phyloP scores from a whole-genome alignment of 2,329 filamentous ascomycete genomes.

The Cercospora sp. region DNA sequence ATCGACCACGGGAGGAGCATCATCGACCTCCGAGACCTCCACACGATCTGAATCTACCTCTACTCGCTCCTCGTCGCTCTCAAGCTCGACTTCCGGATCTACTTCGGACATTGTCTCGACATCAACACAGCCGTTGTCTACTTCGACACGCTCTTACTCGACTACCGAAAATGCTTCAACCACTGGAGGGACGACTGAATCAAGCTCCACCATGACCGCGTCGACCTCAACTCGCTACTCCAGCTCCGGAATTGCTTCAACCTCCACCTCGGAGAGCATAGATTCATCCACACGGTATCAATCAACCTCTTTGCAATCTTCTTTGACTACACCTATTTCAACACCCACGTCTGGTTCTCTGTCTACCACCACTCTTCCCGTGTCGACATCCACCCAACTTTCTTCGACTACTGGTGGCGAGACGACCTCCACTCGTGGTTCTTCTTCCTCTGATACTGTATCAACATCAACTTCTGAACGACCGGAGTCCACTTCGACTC shows the following conservation, averaged over 20 bases:
- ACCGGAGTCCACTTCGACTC: neutral
- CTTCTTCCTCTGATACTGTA: neutral
- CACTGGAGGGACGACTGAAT: neutral
- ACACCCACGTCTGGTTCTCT: neutral
- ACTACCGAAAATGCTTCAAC: neutral
- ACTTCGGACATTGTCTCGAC: neutral
- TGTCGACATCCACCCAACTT: neutral
- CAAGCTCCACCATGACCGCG: neutral
- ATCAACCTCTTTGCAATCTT: neutral
- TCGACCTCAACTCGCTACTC: neutral
- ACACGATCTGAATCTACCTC: neutral
- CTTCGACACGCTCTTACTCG: neutral
- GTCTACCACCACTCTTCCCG: neutral
- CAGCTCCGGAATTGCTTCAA: neutral
- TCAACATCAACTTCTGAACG: neutral
- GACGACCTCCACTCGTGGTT: neutral
- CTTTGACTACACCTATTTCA: neutral
- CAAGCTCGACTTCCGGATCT: neutral
- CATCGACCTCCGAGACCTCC: neutral
- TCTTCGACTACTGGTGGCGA: neutral
- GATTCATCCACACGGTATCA: neutral
- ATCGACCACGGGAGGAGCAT: neutral
- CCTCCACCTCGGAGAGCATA: neutral
- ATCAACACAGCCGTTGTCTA: neutral
- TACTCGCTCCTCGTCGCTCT: neutral